Conservation (phyloP, 73 alveolate genomes). For the Blepharisma stoltei region DNA sequence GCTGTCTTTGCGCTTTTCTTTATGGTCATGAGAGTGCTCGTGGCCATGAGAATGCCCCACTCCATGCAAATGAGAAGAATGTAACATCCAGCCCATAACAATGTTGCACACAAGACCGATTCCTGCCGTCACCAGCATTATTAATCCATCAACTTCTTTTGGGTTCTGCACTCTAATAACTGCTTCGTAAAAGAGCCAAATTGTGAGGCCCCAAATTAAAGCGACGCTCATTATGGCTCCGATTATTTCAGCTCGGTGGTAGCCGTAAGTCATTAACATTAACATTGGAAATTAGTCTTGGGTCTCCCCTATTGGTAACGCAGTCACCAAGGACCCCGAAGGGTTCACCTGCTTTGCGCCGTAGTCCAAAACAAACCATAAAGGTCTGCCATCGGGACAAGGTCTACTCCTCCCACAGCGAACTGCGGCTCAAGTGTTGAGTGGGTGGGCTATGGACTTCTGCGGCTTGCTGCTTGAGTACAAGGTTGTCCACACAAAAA, state of each 20-base stretch:
- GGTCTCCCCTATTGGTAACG: no score
- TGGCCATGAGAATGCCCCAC: conserved; percentile 31
- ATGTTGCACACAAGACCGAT: conserved; percentile 84
- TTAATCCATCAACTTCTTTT: conserved; percentile 54
- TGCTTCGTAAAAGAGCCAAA: conserved; percentile 85
- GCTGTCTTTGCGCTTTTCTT: not conserved
- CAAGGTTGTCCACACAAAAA: no score
- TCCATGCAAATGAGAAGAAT: conserved; percentile 12
- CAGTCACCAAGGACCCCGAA: no score
- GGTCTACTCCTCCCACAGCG: no score
- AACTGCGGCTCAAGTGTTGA: no score
- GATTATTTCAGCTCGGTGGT: conserved; percentile 89
- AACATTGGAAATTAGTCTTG: no score
- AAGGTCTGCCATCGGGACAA: no score
- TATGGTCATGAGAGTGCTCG: conserved; percentile 18
- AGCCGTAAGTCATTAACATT: conserved; percentile 85
- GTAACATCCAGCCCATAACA: conserved; percentile 71
- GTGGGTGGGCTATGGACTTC: no score
- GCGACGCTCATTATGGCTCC: conserved; percentile 88
- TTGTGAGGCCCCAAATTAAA: conserved; percentile 87
- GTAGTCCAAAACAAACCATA: no score
- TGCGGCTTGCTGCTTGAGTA: no score
- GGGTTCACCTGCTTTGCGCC: no score
- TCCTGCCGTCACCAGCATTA: conserved; percentile 81
- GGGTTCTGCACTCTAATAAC: conserved; percentile 65